Conservation (phyloP, 2,329 filamentous ascomycete genomes). For the Talaromyces sp. region DNA sequence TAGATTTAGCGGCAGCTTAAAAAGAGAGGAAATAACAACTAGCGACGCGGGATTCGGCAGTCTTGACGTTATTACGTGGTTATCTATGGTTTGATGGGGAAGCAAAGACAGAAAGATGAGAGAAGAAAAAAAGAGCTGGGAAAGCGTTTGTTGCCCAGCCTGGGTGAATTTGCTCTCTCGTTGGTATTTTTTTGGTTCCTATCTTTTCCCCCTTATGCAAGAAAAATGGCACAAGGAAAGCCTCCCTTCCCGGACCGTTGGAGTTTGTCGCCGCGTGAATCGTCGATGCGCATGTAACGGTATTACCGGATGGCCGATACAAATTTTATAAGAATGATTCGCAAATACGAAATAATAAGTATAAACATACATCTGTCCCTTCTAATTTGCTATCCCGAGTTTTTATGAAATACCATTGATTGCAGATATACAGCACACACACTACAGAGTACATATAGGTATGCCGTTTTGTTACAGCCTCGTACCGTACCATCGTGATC, state of each 20-base stretch:
- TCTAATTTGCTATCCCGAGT: background rate
- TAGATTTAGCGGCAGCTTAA: background rate
- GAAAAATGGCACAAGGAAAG: background rate
- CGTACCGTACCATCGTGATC: background rate
- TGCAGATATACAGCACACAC: too few species aligned
- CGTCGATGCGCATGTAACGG: background rate
- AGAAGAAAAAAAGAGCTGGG: conserved; percentile 7
- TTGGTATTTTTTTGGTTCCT: background rate
- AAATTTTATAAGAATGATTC: too few species aligned
- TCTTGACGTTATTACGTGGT: background rate
- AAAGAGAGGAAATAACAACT: background rate
- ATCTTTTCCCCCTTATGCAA: conserved; percentile 8
- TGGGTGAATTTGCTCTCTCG: background rate
- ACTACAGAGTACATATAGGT: too few species aligned
- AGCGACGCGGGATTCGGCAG: background rate
- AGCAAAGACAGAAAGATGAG: background rate
- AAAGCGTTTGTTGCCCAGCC: conserved; percentile 1
- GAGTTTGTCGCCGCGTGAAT: background rate
- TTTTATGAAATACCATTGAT: background rate
- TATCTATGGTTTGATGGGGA: conserved; percentile 2
- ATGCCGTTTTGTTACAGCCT: too few species aligned
- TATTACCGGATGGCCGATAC: background rate
- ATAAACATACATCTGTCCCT: too few species aligned
- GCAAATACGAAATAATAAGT: background rate
- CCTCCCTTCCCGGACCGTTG: background rate